These are phyloP conservation scores for Cephalotrichum gorgonifer DNA, from an alignment of 2,329 filamentous ascomycete species.

Conservation along the genomic window DNA sequence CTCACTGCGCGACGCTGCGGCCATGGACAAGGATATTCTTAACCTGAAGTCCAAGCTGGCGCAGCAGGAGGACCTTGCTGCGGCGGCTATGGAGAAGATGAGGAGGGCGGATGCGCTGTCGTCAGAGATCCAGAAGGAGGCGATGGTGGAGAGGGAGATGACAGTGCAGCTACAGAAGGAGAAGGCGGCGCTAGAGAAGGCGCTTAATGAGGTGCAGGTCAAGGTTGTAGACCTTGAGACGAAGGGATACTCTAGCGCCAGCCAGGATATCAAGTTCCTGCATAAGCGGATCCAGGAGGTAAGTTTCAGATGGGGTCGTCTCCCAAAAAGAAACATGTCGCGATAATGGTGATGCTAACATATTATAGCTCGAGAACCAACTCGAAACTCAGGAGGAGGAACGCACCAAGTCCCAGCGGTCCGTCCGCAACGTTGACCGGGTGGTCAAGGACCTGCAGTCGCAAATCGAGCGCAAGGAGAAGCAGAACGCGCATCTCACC, in stretches of 20 bases:
- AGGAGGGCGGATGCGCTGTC: conserved; percentile 79
- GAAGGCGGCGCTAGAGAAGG: conserved; percentile 82
- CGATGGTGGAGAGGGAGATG: conserved; percentile 72
- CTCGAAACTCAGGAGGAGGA: conserved; percentile 75
- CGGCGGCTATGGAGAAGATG: conserved; percentile 95
- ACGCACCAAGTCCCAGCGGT: conserved; percentile 72
- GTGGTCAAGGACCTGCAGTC: conserved; percentile 86
- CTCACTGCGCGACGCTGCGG: conserved; percentile 79
- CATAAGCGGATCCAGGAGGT: conserved; percentile 94
- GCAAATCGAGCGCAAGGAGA: conserved; percentile 89
- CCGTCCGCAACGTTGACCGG: conserved; percentile 84
- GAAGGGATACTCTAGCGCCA: conserved; percentile 89
- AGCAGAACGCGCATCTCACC: conserved; percentile 66
- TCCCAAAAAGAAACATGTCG: too few relatives aligned
- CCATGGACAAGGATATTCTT: conserved; percentile 78
- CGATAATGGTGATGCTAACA: conserved; percentile 8
- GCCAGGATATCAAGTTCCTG: conserved; percentile 89
- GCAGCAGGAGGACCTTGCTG: conserved; percentile 86
- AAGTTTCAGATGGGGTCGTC: too few relatives aligned
- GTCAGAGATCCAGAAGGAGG: conserved; percentile 87
- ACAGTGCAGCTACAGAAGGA: conserved; percentile 78
- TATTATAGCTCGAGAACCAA: conserved; percentile 67
- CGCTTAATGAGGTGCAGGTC: conserved; percentile 80
- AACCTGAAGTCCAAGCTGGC: conserved; percentile 82
- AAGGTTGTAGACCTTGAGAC: conserved; percentile 89